phyloP scores from a whole-genome alignment of 1,139 yeast genomes.

The Suzukiozyma palmioleophila region DNA sequence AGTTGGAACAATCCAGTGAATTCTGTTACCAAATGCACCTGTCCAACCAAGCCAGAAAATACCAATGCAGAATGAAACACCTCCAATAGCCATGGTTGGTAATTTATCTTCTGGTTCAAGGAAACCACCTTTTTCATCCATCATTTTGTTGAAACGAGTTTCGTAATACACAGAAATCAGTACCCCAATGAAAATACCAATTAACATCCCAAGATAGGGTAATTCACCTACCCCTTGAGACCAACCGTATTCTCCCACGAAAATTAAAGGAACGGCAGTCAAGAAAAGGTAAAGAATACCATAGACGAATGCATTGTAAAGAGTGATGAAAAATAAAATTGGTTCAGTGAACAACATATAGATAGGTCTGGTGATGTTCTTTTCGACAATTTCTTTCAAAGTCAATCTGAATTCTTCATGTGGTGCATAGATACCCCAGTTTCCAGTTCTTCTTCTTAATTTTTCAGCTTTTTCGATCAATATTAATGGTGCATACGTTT shows the following conservation, averaged over 20 bases:
- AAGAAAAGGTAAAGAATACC: conserved; percentile 76
- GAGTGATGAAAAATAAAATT: conserved; percentile 58
- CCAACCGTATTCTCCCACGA: conserved; percentile 56
- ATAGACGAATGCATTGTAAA: conserved; percentile 80
- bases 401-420: conserved; percentile 68
- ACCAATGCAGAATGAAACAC: conserved; percentile 67
- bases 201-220: conserved; percentile 57
- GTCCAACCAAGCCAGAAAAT: conserved; percentile 85
- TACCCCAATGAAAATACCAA: conserved; percentile 64
- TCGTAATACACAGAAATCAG: conserved; percentile 25
- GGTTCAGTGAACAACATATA: conserved; percentile 70
- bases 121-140: conserved; percentile 46
- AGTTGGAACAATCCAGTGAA: conserved; percentile 87
- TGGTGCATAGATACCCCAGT: conserved; percentile 83
- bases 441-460: conserved; percentile 52
- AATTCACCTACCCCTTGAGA: conserved; percentile 50
- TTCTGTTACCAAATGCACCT: conserved; percentile 61
- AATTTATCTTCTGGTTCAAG: conserved; percentile 79
- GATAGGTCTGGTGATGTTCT: conserved; percentile 68
- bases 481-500: conserved; percentile 49
- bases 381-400: conserved; percentile 60
- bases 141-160: conserved; percentile 17
- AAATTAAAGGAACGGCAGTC: conserved; percentile 77
- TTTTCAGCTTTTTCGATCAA: conserved; percentile 57
- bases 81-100: conserved; percentile 69